phyloP scores from a whole-genome alignment of 805 yeast species.

The Zygoascus bituminiphila region DNA sequence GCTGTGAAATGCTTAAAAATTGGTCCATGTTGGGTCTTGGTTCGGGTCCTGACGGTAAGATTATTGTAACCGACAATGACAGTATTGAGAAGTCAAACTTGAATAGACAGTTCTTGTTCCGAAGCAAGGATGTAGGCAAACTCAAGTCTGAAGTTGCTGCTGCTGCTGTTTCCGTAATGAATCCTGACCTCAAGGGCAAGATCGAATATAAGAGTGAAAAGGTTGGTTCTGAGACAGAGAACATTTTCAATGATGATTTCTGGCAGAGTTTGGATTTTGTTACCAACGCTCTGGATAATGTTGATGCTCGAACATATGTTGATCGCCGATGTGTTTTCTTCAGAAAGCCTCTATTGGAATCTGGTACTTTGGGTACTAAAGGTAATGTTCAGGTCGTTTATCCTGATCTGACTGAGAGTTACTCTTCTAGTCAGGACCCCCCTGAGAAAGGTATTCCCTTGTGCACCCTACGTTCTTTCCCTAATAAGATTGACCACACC shows the following conservation, averaged over 20 bases:
- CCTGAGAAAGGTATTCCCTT: constrained; percentile 97
- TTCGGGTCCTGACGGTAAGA: constrained; percentile 80
- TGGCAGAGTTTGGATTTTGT: constrained; percentile 83
- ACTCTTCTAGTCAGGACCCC: constrained; percentile 94
- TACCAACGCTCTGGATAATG: constrained; percentile 94
- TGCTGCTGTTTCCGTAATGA: constrained; percentile 72
- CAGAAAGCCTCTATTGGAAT: constrained; percentile 84
- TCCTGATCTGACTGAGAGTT: constrained; percentile 90
- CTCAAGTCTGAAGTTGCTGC: constrained; percentile 90
- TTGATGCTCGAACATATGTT: constrained; percentile 95
- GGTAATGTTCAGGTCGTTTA: constrained; percentile 96
- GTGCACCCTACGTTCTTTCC: constrained; percentile 95
- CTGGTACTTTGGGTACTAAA: constrained; percentile 97
- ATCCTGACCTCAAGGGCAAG: constrained; percentile 71
- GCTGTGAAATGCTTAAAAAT: constrained; percentile 96
- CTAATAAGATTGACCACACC: constrained; percentile 96
- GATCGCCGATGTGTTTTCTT: constrained; percentile 94
- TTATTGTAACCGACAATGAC: constrained; percentile 85
- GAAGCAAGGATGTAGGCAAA: constrained; percentile 90
- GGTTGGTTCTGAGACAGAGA: constrained; percentile 89
- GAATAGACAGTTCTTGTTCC: constrained; percentile 91
- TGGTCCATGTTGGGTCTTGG: constrained; percentile 98
- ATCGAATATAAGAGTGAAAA: constrained; percentile 74
- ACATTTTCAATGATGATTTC: constrained; percentile 73
- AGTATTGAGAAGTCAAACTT: constrained; percentile 91